Evolutionary conservation across 768 basidiomycete genomes (phyloP).

Genomic region (Tephrocybe rancida): DNA sequence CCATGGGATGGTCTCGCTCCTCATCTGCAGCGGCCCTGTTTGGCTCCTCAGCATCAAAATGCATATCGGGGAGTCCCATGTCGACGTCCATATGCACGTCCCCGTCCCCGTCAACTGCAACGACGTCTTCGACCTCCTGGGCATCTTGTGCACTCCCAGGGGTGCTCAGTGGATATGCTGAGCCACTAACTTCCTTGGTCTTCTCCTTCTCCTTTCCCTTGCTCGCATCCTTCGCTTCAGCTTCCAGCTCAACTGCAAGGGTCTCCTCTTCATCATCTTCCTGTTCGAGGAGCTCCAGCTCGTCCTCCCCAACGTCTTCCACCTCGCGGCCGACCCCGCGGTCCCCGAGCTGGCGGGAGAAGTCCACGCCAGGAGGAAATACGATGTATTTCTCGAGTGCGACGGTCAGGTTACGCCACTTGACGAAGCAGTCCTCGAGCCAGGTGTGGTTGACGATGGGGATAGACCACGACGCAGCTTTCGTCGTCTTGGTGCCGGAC

Average conservation of each 20-base stretch:
- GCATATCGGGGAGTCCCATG: slow-evolving; percentile 1
- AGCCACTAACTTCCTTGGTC: slow-evolving; percentile 10
- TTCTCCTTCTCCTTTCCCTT: slow-evolving; percentile 5
- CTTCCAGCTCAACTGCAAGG: slow-evolving; percentile 16
- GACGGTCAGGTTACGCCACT: slow-evolving; percentile 73
- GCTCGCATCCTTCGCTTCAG: background rate
- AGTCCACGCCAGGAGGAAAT: slow-evolving; percentile 72
- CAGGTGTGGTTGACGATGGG: slow-evolving; percentile 89
- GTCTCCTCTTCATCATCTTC: slow-evolving; percentile 21
- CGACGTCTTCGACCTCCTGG: slow-evolving; percentile 29
- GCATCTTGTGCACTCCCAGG: slow-evolving; percentile 29
- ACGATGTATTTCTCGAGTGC: slow-evolving; percentile 67
- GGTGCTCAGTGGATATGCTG: slow-evolving; percentile 23
- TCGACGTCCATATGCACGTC: slow-evolving; percentile 2
- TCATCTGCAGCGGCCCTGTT: slow-evolving; percentile 12
- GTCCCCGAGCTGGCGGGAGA: slow-evolving; percentile 46
- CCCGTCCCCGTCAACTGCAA: slow-evolving; percentile 13
- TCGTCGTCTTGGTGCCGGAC: slow-evolving; percentile 63
- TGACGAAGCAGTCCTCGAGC: slow-evolving; percentile 87
- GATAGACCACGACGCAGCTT: slow-evolving; percentile 80
- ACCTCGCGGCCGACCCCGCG: slow-evolving; percentile 36
- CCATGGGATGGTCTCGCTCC: background rate
- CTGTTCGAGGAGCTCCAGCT: slow-evolving; percentile 23
- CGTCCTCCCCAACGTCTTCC: slow-evolving; percentile 27
- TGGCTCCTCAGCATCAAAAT: background rate